phyloP scores from a whole-genome alignment of 208 protist species.

The Wallacemonas sp. region DNA sequence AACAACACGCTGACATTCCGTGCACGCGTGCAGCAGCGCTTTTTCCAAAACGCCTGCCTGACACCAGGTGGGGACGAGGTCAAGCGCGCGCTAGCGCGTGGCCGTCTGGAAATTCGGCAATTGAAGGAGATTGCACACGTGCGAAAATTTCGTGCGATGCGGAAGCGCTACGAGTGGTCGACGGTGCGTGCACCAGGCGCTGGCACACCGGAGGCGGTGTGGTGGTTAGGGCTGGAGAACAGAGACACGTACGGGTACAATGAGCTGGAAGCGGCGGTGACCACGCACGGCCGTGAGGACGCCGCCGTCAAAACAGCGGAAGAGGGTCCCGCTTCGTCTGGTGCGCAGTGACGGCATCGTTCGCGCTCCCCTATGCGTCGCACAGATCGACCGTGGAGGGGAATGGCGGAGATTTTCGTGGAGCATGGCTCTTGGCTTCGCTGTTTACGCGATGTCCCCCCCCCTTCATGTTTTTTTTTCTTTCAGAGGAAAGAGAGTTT shows the following conservation, averaged over 20 bases:
- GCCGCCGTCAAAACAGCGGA: background rate
- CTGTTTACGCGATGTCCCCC: no score
- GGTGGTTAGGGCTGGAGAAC: slow-evolving; percentile 45
- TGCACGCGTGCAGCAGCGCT: slow-evolving; percentile 51
- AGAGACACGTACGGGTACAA: slow-evolving; percentile 50
- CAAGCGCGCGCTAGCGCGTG: slow-evolving; percentile 56
- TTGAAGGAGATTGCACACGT: slow-evolving; percentile 51
- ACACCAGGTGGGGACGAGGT: slow-evolving; percentile 36
- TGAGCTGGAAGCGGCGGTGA: slow-evolving; percentile 3
- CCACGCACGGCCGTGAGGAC: no score
- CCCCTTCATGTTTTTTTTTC: no score
- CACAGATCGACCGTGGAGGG: no score
- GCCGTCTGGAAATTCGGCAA: slow-evolving; percentile 46
- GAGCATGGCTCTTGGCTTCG: no score
- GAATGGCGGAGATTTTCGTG: no score
- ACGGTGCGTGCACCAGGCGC: slow-evolving; percentile 28
- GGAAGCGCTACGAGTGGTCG: slow-evolving; percentile 66
- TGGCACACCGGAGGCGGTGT: slow-evolving; percentile 19
- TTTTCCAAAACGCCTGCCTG: slow-evolving; percentile 37
- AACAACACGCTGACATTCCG: slow-evolving; percentile 29
- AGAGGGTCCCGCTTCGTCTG: no score
- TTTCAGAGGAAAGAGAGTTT: no score
- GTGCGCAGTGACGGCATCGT: no score
- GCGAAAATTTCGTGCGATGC: slow-evolving; percentile 63
- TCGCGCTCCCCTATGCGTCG: no score